Conservation (phyloP, 805 yeast genomes). For the Monosporozyma aerobia region DNA sequence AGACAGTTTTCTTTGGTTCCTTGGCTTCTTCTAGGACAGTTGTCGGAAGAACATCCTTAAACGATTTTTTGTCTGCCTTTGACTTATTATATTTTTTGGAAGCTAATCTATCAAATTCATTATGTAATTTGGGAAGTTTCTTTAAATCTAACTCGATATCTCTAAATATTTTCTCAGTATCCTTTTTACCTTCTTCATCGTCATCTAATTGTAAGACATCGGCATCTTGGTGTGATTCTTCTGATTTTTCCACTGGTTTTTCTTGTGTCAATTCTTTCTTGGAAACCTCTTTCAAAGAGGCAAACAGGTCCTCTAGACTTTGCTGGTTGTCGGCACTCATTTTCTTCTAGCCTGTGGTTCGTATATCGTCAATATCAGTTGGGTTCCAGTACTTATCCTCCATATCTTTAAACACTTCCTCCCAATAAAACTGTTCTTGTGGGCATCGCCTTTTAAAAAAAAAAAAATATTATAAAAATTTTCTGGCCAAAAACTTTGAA, state of each 20-base stretch:
- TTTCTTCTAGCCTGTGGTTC: neutral
- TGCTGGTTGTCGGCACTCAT: neutral
- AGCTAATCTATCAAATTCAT: conserved; percentile 22
- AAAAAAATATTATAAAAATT: neutral
- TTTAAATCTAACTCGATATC: conserved; percentile 22
- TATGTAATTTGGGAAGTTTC: conserved; percentile 24
- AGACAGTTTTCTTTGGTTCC: neutral
- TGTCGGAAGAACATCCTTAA: neutral
- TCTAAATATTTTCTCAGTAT: conserved; percentile 18
- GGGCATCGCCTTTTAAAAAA: conserved; percentile 1
- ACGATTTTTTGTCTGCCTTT: neutral
- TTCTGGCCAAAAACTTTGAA: neutral
- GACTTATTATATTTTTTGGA: neutral
- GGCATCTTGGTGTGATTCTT: conserved; percentile 2
- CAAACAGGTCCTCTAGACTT: conserved; percentile 2
- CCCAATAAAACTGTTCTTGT: neutral
- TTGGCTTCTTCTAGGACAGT: neutral
- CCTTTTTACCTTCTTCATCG: conserved; percentile 7
- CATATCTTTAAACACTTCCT: neutral
- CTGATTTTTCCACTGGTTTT: neutral
- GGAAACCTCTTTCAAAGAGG: neutral
- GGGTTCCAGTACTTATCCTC: neutral
- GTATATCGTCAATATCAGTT: neutral
- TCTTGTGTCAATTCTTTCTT: neutral
- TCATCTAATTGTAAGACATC: conserved; percentile 12